Evolutionary conservation across 441 rosid genomes (phyloP).

Genomic region (Pelargonium myrrhifolium): DNA sequence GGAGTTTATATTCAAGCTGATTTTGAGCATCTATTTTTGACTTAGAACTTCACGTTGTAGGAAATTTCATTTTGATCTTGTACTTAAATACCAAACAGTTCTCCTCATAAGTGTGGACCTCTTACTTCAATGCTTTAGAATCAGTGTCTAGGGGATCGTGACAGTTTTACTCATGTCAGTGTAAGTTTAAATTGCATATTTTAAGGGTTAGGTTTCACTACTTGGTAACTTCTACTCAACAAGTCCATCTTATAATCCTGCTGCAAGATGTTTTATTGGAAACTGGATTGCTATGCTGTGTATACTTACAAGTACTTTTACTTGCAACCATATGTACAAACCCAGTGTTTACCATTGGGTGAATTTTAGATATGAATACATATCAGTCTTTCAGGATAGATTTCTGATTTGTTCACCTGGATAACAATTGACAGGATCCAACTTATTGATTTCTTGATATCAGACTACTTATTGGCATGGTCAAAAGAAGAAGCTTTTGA

Average conservation of each 20-base stretch:
- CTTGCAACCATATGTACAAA: neutral
- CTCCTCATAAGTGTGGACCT: neutral
- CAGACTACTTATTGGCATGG: conserved; percentile 57
- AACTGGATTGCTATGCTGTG: neutral
- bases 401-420: conserved; percentile 10
- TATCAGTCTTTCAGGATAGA: neutral
- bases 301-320: neutral
- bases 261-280: neutral
- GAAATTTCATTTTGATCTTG: neutral
- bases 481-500: conserved; percentile 42
- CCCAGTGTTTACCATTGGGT: neutral
- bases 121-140: neutral
- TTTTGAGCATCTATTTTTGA: neutral
- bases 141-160: neutral
- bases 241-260: neutral
- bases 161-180: neutral
- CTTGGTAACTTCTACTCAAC: neutral
- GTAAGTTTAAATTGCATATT: neutral
- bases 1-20: neutral
- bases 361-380: neutral
- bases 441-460: conserved; percentile 63
- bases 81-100: neutral
- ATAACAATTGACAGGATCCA: conserved; percentile 53
- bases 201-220: neutral
- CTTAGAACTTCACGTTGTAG: neutral